Percentiles rank a stretch among this genome's conserved stretches.
Evolutionary conservation across 768 basidiomycete genomes (phyloP).

Genomic region (Coprinellus aureogranulatus): DNA sequence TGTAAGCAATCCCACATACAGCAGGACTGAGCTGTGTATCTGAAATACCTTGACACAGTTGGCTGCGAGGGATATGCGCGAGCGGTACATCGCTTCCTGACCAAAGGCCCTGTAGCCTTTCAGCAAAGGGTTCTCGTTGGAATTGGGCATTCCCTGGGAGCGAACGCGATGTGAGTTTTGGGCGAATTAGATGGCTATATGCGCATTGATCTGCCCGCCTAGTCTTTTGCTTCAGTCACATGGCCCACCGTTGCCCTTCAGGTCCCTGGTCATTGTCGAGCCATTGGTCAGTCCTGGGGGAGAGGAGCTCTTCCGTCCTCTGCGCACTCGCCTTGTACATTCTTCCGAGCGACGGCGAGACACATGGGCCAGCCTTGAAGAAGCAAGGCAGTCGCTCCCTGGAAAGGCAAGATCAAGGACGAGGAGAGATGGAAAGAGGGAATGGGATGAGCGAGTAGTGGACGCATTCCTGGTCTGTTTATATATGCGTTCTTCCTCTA

Average conservation of each 20-base stretch:
- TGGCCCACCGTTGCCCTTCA: constrained; percentile 43
- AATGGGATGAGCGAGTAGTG: constrained; percentile 57
- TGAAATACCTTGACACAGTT: too few species aligned
- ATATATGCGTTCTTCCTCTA: not conserved
- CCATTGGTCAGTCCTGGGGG: constrained; percentile 59
- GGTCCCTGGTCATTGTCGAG: constrained; percentile 58
- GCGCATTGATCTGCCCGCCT: not conserved
- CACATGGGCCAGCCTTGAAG: constrained; percentile 47
- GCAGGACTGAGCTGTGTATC: too few species aligned
- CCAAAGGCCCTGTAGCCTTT: constrained; percentile 43
- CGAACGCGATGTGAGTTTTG: constrained; percentile 54
- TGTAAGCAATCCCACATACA: constrained; percentile 36
- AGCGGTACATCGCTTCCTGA: constrained; percentile 57
- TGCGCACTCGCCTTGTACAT: constrained; percentile 43
- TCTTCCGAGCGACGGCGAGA: constrained; percentile 50
- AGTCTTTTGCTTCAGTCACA: constrained; percentile 57
- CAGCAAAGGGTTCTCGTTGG: constrained; percentile 51
- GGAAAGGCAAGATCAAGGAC: constrained; percentile 25
- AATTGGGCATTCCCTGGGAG: constrained; percentile 69
- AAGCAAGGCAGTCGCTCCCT: constrained; percentile 27
- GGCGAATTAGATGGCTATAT: not conserved
- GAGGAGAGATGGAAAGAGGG: constrained; percentile 25
- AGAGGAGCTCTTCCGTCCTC: constrained; percentile 35
- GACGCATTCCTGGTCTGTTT: constrained; percentile 50
- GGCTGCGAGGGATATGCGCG: constrained; percentile 64